Conservation (phyloP, 164 flowering plant genomes). For the Berberis thunbergii region DNA sequence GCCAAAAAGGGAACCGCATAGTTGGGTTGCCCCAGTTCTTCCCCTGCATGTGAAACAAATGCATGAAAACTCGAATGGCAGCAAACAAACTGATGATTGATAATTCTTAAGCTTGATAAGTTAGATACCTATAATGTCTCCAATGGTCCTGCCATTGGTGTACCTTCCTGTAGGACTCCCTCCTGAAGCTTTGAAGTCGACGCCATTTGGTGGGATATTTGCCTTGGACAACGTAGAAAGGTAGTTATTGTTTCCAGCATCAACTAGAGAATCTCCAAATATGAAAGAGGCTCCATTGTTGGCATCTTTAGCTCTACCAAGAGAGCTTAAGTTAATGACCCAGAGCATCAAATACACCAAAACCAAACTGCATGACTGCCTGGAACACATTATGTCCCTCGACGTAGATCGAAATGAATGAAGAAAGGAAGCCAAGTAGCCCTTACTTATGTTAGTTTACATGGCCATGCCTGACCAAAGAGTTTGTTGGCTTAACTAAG, state of each 20-base stretch:
- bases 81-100: background rate
- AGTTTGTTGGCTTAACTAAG: too few relatives aligned
- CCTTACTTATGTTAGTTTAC: too few relatives aligned
- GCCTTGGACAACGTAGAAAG: constrained; percentile 68
- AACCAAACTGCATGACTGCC: background rate
- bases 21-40: constrained; percentile 57
- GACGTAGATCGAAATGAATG: too few relatives aligned
- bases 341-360: background rate
- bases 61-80: background rate
- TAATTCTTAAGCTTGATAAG: too few relatives aligned
- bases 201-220: constrained; percentile 63
- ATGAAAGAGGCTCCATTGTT: constrained; percentile 59
- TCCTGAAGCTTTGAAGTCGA: constrained; percentile 42
- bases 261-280: constrained; percentile 87
- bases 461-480: too few relatives aligned
- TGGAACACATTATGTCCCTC: background rate
- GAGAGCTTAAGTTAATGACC: constrained; percentile 7
- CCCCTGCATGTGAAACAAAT: constrained; percentile 31
- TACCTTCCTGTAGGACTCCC: constrained; percentile 86
- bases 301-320: constrained; percentile 16
- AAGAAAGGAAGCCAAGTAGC: too few relatives aligned
- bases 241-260: constrained; percentile 84
- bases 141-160: constrained; percentile 87
- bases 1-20: constrained; percentile 66
- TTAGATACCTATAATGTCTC: constrained; percentile 66